Conservation (phyloP, 2,329 filamentous ascomycete species). For the Bimuria novae-zelandiae region DNA sequence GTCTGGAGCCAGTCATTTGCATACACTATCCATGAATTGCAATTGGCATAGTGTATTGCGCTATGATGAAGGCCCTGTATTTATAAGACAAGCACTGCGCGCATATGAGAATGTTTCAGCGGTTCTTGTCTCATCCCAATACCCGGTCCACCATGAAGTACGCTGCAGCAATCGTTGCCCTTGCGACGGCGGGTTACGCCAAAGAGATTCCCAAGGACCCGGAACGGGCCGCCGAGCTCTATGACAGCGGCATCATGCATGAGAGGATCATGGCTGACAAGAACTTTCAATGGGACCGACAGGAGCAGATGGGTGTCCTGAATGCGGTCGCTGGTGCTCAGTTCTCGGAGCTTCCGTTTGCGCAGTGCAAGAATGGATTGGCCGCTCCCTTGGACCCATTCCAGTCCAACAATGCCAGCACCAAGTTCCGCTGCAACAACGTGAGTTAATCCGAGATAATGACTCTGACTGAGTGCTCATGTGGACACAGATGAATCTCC, state of each 20-base stretch:
- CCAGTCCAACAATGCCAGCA: constrained; percentile 35
- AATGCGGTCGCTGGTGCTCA: constrained; percentile 17
- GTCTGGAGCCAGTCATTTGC: constrained; percentile 6
- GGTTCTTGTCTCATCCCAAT: not conserved
- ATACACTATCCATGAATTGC: constrained; percentile 2
- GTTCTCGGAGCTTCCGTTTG: constrained; percentile 29
- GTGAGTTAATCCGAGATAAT: not conserved
- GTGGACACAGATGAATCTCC: constrained; percentile 54
- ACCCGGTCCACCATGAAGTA: constrained; percentile 19
- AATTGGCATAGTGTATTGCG: constrained; percentile 1
- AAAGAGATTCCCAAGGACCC: constrained; percentile 28
- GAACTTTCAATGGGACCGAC: constrained; percentile 17
- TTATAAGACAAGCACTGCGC: constrained; percentile 10
- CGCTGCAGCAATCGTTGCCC: constrained; percentile 16
- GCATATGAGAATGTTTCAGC: constrained; percentile 4
- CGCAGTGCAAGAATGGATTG: constrained; percentile 32
- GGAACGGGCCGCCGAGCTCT: constrained; percentile 27
- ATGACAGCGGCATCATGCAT: constrained; percentile 37
- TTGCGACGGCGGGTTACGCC: constrained; percentile 18
- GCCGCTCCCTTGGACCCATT: constrained; percentile 37
- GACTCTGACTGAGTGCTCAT: constrained; percentile 25
- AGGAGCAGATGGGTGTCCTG: constrained; percentile 18
- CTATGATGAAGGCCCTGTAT: constrained; percentile 1
- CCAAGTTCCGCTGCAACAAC: constrained; percentile 30
- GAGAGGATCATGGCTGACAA: constrained; percentile 37